Evolutionary conservation across 179 eudicot species (phyloP), one percentile per base, ranked within the genome.

Genomic region (Sideroxylon spinosum): DNA sequence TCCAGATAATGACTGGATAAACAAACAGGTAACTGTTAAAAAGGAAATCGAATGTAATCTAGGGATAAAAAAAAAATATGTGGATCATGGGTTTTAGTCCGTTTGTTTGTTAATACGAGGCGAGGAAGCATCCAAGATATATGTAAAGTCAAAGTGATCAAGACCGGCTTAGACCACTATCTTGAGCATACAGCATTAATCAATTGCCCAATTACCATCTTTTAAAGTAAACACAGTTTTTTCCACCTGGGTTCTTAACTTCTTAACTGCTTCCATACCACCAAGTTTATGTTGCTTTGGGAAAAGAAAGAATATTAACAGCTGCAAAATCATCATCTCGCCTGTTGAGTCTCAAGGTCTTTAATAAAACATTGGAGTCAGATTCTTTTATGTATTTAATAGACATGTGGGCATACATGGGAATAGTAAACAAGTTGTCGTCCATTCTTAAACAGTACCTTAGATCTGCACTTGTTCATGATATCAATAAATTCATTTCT

Each of bases 401-500:
- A 52, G 26, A 53, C 16, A 46, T 50, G 17, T 16, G 29, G 19
- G n/a, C 28, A 60, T 20, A 20, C 12, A 17, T 29, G 26, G 61
- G 73, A 13, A 14, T 67, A 0, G 16, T 29, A 29, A 76, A 14
- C 17, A 32, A 65, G 23, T 53, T 67, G 53, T 16, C 16, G 10
- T 62, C 25, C 76, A 49, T 78, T 65, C 48, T 66, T 55, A 80
- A 71, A 50, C 26, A 80, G 65, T 88, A 95, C 99, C 98, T 95
- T 95, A 81, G 99, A 95, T 85, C 94, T 95, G 83, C 99, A 95
- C 84, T 92, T 95, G 83, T 95, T 95, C 99, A 95, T 95, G 82
- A 95, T 95, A 86, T 95, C 99, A 79, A 95, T 93, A 86, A 95
- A 95, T 82, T 95, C 99, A 85, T 95, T 95, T 88, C 99, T 92